A percentile compares a stretch with the other conserved stretches of the same genome.
phyloP scores from a whole-genome alignment of 345 rosid species.

The Syzygium aqueum region DNA sequence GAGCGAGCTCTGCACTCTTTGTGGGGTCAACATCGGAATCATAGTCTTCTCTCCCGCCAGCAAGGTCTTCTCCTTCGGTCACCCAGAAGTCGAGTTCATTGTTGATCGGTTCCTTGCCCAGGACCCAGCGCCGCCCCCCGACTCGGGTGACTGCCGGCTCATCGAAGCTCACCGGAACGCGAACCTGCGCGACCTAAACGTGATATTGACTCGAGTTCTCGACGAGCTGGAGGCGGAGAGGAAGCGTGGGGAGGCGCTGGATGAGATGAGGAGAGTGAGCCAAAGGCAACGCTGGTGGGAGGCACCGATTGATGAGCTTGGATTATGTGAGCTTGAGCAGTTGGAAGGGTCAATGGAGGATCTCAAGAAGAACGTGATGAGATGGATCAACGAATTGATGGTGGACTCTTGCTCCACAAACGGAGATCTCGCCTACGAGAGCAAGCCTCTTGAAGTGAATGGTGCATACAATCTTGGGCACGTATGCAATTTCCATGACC shows the following conservation, averaged over 20 bases:
- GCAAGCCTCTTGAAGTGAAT: not conserved
- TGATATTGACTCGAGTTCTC: slow-evolving; percentile 21
- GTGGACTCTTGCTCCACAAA: not conserved
- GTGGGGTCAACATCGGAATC: slow-evolving; percentile 27
- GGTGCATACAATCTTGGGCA: not conserved
- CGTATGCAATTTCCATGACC: not conserved
- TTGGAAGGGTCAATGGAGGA: slow-evolving; percentile 22
- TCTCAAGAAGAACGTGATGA: slow-evolving; percentile 23
- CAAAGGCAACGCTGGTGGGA: slow-evolving; percentile 41
- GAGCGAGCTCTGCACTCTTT: slow-evolving; percentile 25
- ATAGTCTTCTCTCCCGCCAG: slow-evolving; percentile 24
- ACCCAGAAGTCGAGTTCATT: slow-evolving; percentile 20
- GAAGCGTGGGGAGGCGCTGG: slow-evolving; percentile 26
- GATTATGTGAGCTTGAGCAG: slow-evolving; percentile 17
- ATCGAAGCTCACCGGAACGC: slow-evolving; percentile 38
- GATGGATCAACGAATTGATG: slow-evolving; percentile 17
- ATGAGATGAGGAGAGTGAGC: slow-evolving; percentile 9
- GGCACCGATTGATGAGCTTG: slow-evolving; percentile 20
- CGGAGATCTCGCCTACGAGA: not conserved
- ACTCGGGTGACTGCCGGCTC: slow-evolving; percentile 21
- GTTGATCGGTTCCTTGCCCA: slow-evolving; percentile 11
- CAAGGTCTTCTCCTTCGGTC: slow-evolving; percentile 23
- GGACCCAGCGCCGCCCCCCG: slow-evolving; percentile 3
- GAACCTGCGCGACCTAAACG: slow-evolving; percentile 33
- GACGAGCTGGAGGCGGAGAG: slow-evolving; percentile 39